These are phyloP conservation scores for Saccharomycopsis capsularis DNA, from an alignment of 805 yeast genomes.

Conservation along the genomic window DNA sequence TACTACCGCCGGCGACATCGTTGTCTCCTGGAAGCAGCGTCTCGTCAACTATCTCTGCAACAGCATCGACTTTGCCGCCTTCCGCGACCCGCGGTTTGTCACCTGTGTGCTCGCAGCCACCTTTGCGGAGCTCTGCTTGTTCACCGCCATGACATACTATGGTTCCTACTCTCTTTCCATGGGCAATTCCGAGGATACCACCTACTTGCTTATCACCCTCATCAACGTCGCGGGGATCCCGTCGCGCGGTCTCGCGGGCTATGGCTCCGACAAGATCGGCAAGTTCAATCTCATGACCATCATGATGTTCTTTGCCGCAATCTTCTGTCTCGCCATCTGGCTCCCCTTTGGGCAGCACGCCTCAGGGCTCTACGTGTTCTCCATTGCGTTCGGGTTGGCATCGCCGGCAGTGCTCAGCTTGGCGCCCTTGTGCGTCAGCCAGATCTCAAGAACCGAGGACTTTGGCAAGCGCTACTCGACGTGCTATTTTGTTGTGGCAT, in stretches of 20 bases:
- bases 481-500: slow-evolving; percentile 50
- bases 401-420: slow-evolving; percentile 51
- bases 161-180: slow-evolving; percentile 44
- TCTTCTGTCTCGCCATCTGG: slow-evolving; percentile 36
- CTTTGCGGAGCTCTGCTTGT: slow-evolving; percentile 40
- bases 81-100: slow-evolving; percentile 39
- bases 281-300: slow-evolving; percentile 41
- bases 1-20: background rate
- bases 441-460: slow-evolving; percentile 46
- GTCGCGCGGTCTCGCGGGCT: slow-evolving; percentile 31
- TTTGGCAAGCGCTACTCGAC: slow-evolving; percentile 53
- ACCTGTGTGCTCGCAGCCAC: slow-evolving; percentile 39
- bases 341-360: slow-evolving; percentile 34
- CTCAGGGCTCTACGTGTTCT: slow-evolving; percentile 37
- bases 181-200: slow-evolving; percentile 35
- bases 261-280: slow-evolving; percentile 35
- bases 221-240: slow-evolving; percentile 31
- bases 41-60: background rate
- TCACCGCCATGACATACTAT: slow-evolving; percentile 40
- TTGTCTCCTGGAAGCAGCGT: background rate
- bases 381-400: slow-evolving; percentile 46
- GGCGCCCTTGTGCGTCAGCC: slow-evolving; percentile 54
- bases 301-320: slow-evolving; percentile 30
- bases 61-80: slow-evolving; percentile 24
- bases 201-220: slow-evolving; percentile 38